Base-by-base conservation (phyloP, 1,284 basidiomycete species). In the Agaricales sp. region DNA sequence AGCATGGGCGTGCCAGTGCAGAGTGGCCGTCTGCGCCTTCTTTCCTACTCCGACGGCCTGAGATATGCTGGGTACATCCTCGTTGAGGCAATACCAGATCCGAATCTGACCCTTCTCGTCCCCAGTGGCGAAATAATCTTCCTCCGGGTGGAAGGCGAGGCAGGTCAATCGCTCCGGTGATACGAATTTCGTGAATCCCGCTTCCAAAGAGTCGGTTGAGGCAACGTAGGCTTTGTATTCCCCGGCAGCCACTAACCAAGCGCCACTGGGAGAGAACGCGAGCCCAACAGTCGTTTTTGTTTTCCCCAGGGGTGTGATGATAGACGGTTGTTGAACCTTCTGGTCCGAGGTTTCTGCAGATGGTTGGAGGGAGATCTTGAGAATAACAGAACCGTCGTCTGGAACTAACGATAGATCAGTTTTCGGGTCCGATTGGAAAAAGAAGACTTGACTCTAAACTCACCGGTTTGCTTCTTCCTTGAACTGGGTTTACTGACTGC, bases 1-100 rank as follows among this genome's bases (percentile, higher is more conserved):
- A 3, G 92, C 80, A 63, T 99, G 94, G 0, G 95, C 87, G 62
- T 99, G 96, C 96, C 96, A 99, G 65, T 98, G 95, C 45, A 97
- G 68, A 3, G 83, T 79, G 1, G 90, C 87, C 1, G 92, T 95
- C 53, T 91, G 84, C 1, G 86, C 78, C 53, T 75, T 80, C 64
- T 82, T 85, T 64, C 86, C 82, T 19, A 81, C 74, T 12, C 75
- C 79, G 37, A 70, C 67, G 25, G 70, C 72, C 57, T 74, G 73
- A 44, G 70, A 56, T 19, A 11, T 11, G 8, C 8, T 43, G 3
- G 73, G 67, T 19, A 77, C 57, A 49, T 72, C 66, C 45, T 83
- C 77, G 53, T 82, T 78, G 3, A 96, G 73, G 62, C 91, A 95
- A 63, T 96, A 93, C 93, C 94, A 98, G 11, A 97, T 64, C 30